A percentile compares a stretch with the other conserved stretches of the same genome.
Evolutionary conservation across 1,284 basidiomycete genomes (phyloP).

Genomic region (Agroathelia rolfsii): DNA sequence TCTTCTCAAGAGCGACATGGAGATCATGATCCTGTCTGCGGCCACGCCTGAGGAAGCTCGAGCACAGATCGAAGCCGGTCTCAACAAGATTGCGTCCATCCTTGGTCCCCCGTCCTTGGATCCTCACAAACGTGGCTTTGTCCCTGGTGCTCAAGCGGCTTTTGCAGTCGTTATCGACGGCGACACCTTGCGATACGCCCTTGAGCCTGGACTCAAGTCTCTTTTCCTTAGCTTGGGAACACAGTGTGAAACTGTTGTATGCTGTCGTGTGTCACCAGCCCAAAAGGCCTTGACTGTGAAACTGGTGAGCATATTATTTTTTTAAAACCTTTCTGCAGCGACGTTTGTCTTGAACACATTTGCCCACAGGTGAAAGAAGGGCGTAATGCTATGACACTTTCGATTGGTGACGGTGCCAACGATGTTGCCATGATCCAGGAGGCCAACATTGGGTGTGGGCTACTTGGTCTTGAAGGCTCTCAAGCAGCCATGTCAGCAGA

Average conservation of each 20-base stretch:
- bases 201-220: conserved; percentile 69
- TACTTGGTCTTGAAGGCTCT: conserved; percentile 91
- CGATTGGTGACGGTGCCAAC: conserved; percentile 95
- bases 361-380: conserved; percentile 80
- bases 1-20: conserved; percentile 84
- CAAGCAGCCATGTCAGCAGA: conserved; percentile 99
- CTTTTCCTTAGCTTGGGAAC: conserved; percentile 89
- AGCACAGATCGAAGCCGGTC: conserved; percentile 82
- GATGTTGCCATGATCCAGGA: conserved; percentile 98
- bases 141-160: conserved; percentile 55
- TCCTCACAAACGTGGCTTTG: conserved; percentile 51
- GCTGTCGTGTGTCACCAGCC: conserved; percentile 92
- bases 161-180: conserved; percentile 97
- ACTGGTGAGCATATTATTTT: conserved; percentile 43
- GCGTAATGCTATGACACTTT: conserved; percentile 89
- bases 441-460: conserved; percentile 91
- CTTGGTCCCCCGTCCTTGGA: conserved; percentile 55
- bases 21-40: conserved; percentile 93
- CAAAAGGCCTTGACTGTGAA: conserved; percentile 96
- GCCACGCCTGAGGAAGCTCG: conserved; percentile 69
- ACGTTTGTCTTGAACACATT: conserved; percentile 7
- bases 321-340: conserved; percentile 2
- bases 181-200: conserved; percentile 80
- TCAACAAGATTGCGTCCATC: conserved; percentile 89
- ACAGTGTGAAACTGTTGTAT: conserved; percentile 95